Conservation (phyloP, 306 rosid species). For the Argentina anserina region DNA sequence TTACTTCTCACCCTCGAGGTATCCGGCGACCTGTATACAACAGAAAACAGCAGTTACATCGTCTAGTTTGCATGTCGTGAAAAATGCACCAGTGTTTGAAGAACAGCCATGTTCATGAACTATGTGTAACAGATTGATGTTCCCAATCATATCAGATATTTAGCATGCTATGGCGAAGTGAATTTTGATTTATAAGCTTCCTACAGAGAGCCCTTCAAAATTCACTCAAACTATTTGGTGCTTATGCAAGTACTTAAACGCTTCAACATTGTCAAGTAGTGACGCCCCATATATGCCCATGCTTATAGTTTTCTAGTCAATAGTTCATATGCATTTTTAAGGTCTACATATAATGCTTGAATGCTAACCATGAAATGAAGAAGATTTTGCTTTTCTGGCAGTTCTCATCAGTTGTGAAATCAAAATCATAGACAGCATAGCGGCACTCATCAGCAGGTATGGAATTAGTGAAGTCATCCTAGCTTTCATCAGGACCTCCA, state of each 20-base stretch:
- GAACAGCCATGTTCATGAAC: not conserved
- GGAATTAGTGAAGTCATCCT: slow-evolving; percentile 20
- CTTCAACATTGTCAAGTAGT: not conserved
- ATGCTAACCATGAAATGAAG: slow-evolving; percentile 27
- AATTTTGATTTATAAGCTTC: not conserved
- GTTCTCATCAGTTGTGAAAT: slow-evolving; percentile 23
- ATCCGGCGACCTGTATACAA: slow-evolving; percentile 25
- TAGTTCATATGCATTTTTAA: not conserved
- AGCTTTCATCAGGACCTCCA: slow-evolving; percentile 25
- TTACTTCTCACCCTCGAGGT: slow-evolving; percentile 29
- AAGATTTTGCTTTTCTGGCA: slow-evolving; percentile 33
- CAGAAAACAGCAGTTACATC: not conserved
- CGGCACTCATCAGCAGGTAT: slow-evolving; percentile 27
- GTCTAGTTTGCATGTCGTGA: not conserved
- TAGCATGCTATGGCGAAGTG: not conserved
- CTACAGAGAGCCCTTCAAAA: not conserved
- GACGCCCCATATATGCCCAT: not conserved
- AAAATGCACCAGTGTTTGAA: not conserved
- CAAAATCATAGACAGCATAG: slow-evolving; percentile 30
- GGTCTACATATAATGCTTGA: not conserved
- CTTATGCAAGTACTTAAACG: not conserved
- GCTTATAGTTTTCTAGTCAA: not conserved
- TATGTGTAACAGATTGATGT: not conserved
- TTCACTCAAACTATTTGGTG: not conserved
- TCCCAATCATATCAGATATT: not conserved